Conservation (phyloP, 83 land plant species). For the Thuja plicata region DNA sequence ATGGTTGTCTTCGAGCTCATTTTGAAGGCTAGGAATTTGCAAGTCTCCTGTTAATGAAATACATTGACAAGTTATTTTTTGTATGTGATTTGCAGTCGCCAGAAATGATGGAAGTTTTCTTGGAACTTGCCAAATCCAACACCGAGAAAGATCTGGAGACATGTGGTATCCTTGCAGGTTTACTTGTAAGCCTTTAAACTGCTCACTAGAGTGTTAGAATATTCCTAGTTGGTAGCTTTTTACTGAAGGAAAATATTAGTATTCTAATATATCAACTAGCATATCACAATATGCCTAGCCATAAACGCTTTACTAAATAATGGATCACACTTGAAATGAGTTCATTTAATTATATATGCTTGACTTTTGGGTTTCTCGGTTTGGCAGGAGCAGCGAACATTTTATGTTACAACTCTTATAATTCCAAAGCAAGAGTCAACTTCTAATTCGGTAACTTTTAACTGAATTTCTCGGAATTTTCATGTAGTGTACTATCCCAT, state of each 20-base stretch:
- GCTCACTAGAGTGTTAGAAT: background rate
- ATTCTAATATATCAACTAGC: background rate
- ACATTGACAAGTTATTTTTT: background rate
- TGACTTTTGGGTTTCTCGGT: background rate
- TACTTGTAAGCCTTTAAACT: constrained; percentile 59
- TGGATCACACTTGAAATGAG: background rate
- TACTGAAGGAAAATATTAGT: background rate
- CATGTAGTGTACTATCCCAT: background rate
- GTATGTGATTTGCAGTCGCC: constrained; percentile 56
- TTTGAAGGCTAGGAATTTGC: background rate
- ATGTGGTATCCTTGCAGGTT: constrained; percentile 86
- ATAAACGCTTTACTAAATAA: background rate
- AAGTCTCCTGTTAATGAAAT: background rate
- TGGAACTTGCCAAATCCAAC: constrained; percentile 72
- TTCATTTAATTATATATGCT: background rate
- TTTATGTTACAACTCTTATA: constrained; percentile 77
- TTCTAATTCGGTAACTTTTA: constrained; percentile 75
- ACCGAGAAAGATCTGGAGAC: constrained; percentile 77
- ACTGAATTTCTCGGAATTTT: background rate
- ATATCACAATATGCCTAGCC: background rate
- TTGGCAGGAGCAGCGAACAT: constrained; percentile 75
- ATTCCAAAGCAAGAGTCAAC: constrained; percentile 96
- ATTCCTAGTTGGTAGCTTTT: background rate
- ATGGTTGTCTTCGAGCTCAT: background rate
- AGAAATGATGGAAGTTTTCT: constrained; percentile 80